Percentiles rank a stretch among this genome's conserved stretches.
Conservation (phyloP, 768 basidiomycete species). For the Dacryopinax primogenitus region DNA sequence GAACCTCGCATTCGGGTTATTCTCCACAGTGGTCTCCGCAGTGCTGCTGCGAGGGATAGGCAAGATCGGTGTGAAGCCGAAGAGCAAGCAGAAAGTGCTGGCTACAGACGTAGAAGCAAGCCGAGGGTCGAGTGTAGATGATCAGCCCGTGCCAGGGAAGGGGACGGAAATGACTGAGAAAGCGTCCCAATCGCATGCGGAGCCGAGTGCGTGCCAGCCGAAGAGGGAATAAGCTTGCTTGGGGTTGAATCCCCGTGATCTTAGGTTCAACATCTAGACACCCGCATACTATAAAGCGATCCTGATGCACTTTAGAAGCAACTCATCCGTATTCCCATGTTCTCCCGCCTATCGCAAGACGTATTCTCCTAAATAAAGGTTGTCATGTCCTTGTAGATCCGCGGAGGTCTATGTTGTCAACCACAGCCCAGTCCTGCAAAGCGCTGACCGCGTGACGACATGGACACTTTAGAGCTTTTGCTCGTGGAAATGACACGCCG, state of each 20-base stretch:
- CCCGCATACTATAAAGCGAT: no score
- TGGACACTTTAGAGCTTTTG: background rate
- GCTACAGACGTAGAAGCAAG: background rate
- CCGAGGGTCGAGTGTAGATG: background rate
- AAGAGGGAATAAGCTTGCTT: no score
- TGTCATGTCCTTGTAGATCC: no score
- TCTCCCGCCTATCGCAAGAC: no score
- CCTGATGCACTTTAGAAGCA: no score
- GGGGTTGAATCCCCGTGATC: no score
- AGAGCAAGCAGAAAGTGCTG: background rate
- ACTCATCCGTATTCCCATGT: no score
- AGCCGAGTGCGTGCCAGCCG: no score
- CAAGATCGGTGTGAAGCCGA: background rate
- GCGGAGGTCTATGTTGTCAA: no score
- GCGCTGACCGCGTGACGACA: no score
- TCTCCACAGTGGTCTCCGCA: conserved; percentile 22
- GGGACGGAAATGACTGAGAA: background rate
- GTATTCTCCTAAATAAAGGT: no score
- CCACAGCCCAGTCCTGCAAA: no score
- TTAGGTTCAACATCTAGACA: background rate
- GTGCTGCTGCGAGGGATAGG: conserved; percentile 1
- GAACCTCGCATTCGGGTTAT: conserved; percentile 44
- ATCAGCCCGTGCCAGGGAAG: background rate
- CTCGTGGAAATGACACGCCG: background rate
- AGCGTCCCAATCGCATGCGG: background rate